Percentiles rank a stretch among this genome's conserved stretches.
These are phyloP conservation scores for Glycyrrhiza uralensis DNA, from an alignment of 306 rosid species.

Conservation along the genomic window DNA sequence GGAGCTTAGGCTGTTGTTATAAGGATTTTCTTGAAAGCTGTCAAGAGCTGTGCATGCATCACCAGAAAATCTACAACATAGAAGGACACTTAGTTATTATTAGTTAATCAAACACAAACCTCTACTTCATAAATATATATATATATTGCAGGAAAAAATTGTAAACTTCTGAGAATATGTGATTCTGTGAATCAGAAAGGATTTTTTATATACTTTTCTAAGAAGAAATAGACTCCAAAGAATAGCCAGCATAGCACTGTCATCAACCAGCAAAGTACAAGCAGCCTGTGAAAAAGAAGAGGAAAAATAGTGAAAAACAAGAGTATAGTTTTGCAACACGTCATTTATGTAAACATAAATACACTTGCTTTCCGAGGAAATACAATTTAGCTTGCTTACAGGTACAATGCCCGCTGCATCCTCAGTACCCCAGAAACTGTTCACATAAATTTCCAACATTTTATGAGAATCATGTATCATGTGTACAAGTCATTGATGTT, in stretches of 20 bases:
- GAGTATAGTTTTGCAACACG: neutral
- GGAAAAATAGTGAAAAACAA: neutral
- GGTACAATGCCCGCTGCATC: conserved; percentile 34
- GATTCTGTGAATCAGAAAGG: conserved; percentile 8
- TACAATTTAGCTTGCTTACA: conserved; percentile 43
- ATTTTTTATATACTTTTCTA: conserved; percentile 47
- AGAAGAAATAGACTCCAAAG: conserved; percentile 72
- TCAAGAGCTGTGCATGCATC: conserved; percentile 77
- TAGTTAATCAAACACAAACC: neutral
- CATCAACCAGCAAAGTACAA: conserved; percentile 62
- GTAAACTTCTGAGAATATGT: neutral
- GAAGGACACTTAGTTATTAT: neutral
- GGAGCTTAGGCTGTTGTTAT: conserved; percentile 77
- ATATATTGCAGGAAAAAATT: neutral
- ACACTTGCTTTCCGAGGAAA: neutral
- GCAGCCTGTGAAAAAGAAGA: conserved; percentile 45
- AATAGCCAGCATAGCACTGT: conserved; percentile 71
- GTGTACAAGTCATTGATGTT: neutral
- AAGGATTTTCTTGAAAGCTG: conserved; percentile 66
- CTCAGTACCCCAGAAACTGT: conserved; percentile 63
- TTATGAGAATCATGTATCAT: conserved; percentile 2
- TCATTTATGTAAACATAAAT: neutral
- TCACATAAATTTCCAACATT: conserved; percentile 22
- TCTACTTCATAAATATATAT: neutral
- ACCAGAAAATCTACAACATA: conserved; percentile 55